These are phyloP conservation scores for Picochlorum sp. DNA, from an alignment of 139 green algal genomes.

Conservation along the genomic window DNA sequence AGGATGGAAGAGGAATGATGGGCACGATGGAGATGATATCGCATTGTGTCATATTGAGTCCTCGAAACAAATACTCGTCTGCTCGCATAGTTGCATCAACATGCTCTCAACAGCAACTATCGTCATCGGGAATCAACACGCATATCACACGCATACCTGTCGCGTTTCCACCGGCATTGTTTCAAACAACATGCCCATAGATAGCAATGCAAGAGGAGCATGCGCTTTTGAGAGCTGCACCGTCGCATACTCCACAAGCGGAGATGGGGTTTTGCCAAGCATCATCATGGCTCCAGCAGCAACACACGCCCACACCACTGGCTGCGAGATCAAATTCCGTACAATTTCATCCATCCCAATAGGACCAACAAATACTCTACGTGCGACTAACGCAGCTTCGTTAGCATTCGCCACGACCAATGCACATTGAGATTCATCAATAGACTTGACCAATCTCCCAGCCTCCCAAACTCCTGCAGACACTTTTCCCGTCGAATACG, in stretches of 20 bases:
- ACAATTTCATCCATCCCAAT: not conserved
- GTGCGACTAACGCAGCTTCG: constrained; percentile 47
- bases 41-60: not conserved
- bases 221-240: constrained; percentile 16
- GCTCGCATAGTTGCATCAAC: not conserved
- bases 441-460: constrained; percentile 39
- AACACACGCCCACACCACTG: constrained; percentile 19
- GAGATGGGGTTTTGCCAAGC: too few relatives aligned
- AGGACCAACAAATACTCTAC: constrained; percentile 25
- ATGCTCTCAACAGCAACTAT: not conserved
- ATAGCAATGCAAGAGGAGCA: constrained; percentile 20
- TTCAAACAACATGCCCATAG: constrained; percentile 17
- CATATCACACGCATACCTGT: constrained; percentile 12
- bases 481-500: constrained; percentile 54
- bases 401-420: constrained; percentile 54
- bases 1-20: not conserved
- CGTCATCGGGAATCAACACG: not conserved
- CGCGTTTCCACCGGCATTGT: not conserved
- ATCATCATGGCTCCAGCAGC: constrained; percentile 1
- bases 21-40: not conserved
- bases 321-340: constrained; percentile 9
- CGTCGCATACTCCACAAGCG: not conserved
- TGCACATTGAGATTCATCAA: constrained; percentile 62
- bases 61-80: not conserved
- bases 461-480: constrained; percentile 53